Conservation (phyloP, 805 yeast species). For the Maudiozyma pseudohumilis region DNA sequence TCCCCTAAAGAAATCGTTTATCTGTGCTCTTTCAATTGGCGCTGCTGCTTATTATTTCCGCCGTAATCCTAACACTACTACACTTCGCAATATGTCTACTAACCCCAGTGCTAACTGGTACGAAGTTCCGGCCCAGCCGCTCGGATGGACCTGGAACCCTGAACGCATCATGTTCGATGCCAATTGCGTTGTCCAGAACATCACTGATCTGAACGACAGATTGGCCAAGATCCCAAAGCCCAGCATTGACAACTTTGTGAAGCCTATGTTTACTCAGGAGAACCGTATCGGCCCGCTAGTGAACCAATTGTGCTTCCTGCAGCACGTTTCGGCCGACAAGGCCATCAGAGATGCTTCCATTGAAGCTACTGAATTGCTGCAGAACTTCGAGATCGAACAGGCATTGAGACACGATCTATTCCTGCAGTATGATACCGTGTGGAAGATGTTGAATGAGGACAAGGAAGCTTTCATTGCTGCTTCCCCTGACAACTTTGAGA, state of each 20-base stretch:
- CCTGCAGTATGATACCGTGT: constrained; percentile 45
- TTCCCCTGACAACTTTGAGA: constrained; percentile 36
- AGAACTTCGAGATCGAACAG: constrained; percentile 52
- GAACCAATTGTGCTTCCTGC: constrained; percentile 55
- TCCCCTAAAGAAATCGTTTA: constrained; percentile 1
- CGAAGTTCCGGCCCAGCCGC: constrained; percentile 29
- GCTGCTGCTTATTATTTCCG: background rate
- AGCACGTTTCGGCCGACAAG: constrained; percentile 57
- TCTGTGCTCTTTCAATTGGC: constrained; percentile 1
- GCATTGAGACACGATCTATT: constrained; percentile 59
- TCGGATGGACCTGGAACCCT: constrained; percentile 54
- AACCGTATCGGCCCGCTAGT: constrained; percentile 38
- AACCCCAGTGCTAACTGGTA: background rate
- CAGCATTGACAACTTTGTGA: constrained; percentile 45
- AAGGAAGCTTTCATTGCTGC: constrained; percentile 7
- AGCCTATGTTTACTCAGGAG: constrained; percentile 42
- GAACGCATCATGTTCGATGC: constrained; percentile 37
- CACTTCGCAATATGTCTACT: constrained; percentile 3
- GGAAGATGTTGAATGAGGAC: constrained; percentile 29
- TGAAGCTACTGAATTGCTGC: constrained; percentile 48
- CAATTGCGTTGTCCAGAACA: constrained; percentile 34
- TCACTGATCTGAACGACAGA: constrained; percentile 40
- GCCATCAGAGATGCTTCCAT: constrained; percentile 64
- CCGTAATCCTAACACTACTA: background rate
- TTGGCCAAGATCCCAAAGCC: constrained; percentile 43